phyloP scores from a whole-genome alignment of 495 filamentous ascomycete genomes.

The Cercophora samala region DNA sequence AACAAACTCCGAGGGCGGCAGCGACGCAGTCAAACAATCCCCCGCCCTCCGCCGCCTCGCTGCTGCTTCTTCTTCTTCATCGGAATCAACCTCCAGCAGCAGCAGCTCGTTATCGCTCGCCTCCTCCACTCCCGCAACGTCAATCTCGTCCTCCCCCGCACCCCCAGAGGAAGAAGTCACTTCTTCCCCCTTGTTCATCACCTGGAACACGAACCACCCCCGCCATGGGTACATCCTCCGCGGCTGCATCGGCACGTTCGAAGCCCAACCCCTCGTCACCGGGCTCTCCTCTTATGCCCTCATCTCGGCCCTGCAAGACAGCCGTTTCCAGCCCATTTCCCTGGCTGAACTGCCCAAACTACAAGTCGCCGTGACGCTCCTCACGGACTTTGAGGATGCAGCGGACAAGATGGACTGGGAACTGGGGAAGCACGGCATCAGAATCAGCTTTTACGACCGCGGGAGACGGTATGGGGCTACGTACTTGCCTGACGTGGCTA shows the following conservation, averaged over 20 bases:
- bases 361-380: conserved; percentile 67
- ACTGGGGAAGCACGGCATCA: conserved; percentile 78
- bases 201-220: conserved; percentile 75
- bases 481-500: conserved; percentile 87
- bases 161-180: conserved; percentile 22
- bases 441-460: conserved; percentile 64
- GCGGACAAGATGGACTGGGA: conserved; percentile 77
- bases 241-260: conserved; percentile 97
- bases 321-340: conserved; percentile 74
- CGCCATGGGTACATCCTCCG: conserved; percentile 63
- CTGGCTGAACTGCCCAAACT: conserved; percentile 63
- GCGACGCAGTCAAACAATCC: conserved; percentile 27
- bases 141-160: conserved; percentile 31
- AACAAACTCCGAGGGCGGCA: not conserved
- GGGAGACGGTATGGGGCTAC: conserved; percentile 71
- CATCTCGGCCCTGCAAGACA: conserved; percentile 86
- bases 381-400: conserved; percentile 73
- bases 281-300: conserved; percentile 80
- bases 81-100: conserved; percentile 26
- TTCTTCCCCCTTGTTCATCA: conserved; percentile 79
- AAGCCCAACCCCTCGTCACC: conserved; percentile 64
- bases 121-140: conserved; percentile 37
- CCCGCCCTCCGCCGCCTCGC: conserved; percentile 41
- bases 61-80: conserved; percentile 30
- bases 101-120: conserved; percentile 17